Conservation (phyloP, 2,329 filamentous ascomycete species). For the Penicillium sp. region DNA sequence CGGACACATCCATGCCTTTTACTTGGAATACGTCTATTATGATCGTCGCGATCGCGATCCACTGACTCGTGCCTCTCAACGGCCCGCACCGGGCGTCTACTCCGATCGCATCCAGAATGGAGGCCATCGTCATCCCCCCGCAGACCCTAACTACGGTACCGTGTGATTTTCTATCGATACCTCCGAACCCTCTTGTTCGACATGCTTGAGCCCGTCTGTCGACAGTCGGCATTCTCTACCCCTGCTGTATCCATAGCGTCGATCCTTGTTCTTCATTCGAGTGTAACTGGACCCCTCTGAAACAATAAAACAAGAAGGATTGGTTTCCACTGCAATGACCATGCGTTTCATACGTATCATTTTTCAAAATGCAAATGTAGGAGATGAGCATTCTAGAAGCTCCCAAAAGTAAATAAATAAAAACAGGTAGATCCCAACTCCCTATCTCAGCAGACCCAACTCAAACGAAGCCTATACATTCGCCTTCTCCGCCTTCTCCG, state of each 20-base stretch:
- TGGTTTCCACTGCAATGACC: background rate
- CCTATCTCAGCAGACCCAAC: background rate
- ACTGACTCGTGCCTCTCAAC: constrained; percentile 17
- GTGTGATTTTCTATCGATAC: constrained; percentile 5
- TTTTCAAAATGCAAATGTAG: background rate
- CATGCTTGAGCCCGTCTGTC: background rate
- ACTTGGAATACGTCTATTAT: constrained; percentile 79
- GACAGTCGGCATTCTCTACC: background rate
- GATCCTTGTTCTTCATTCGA: background rate
- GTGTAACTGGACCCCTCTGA: background rate
- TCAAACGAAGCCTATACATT: background rate
- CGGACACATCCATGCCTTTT: constrained; percentile 77
- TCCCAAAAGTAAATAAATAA: background rate
- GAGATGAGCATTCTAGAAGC: background rate
- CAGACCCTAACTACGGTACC: constrained; percentile 26
- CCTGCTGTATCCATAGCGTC: constrained; percentile 1
- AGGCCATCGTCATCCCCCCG: constrained; percentile 19
- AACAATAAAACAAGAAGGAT: background rate
- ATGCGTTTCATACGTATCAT: background rate
- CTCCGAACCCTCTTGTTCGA: background rate
- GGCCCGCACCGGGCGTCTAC: constrained; percentile 39
- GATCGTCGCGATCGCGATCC: constrained; percentile 52
- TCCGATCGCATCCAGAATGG: constrained; percentile 42
- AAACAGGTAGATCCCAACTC: background rate
- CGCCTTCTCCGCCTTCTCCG: constrained; percentile 15